These are phyloP conservation scores for Colletotrichum spinosum DNA, from an alignment of 2,329 filamentous ascomycete genomes.

Conservation along the genomic window DNA sequence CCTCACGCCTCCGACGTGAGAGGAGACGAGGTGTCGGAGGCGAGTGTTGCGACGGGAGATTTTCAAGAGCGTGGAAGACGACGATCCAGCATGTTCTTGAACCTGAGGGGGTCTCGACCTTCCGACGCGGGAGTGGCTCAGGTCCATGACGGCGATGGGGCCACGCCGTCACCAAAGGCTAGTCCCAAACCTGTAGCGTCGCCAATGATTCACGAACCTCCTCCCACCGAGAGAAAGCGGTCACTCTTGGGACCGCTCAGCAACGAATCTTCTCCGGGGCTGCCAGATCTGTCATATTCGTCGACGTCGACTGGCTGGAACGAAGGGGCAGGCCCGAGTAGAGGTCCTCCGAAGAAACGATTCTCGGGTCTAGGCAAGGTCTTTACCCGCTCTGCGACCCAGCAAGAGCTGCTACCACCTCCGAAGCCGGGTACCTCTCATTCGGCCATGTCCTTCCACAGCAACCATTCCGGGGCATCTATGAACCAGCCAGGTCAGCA, in stretches of 20 bases:
- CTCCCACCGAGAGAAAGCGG: constrained; percentile 50
- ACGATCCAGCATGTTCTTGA: constrained; percentile 53
- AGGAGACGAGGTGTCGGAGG: constrained; percentile 56
- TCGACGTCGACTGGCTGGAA: constrained; percentile 42
- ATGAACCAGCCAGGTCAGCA: constrained; percentile 22
- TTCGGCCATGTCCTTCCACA: constrained; percentile 39
- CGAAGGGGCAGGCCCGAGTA: constrained; percentile 30
- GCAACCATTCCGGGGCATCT: constrained; percentile 25
- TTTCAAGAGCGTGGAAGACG: constrained; percentile 49
- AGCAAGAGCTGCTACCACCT: constrained; percentile 37
- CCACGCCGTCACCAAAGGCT: constrained; percentile 30
- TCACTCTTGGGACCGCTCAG: constrained; percentile 50
- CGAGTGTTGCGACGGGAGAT: constrained; percentile 55
- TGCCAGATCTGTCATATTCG: constrained; percentile 39
- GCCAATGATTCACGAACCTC: constrained; percentile 38
- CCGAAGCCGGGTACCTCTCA: constrained; percentile 39
- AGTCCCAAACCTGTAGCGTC: constrained; percentile 38
- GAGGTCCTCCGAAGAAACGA: constrained; percentile 53
- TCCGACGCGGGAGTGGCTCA: constrained; percentile 43
- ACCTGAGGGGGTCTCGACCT: constrained; percentile 41
- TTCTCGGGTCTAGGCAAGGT: constrained; percentile 54
- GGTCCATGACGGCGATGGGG: constrained; percentile 36
- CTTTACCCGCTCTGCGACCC: constrained; percentile 42
- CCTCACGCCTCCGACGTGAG: constrained; percentile 39
- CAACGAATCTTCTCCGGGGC: constrained; percentile 24